These are phyloP conservation scores for Colletotrichum scovillei DNA, from an alignment of 2,329 filamentous ascomycete genomes.

Conservation along the genomic window DNA sequence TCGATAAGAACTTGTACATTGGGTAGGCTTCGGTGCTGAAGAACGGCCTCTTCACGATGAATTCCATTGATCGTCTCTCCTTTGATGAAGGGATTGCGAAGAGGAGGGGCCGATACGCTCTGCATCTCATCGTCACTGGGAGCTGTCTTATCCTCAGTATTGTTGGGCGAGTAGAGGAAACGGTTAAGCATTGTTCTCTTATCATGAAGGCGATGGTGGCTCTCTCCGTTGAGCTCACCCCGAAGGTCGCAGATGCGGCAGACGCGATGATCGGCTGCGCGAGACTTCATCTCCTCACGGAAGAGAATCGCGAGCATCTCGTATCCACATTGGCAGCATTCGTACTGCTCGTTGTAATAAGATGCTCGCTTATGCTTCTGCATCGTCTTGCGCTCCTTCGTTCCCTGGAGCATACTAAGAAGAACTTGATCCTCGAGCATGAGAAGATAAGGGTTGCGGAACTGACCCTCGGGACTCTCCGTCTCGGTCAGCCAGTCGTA, in stretches of 20 bases:
- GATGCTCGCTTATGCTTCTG: neutral
- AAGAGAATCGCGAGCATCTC: constrained; percentile 4
- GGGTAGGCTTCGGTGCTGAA: neutral
- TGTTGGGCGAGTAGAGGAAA: neutral
- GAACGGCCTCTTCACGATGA: neutral
- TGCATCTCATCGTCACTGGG: neutral
- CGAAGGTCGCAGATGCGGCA: constrained; percentile 12
- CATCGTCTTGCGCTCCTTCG: neutral
- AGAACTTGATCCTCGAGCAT: constrained; percentile 27
- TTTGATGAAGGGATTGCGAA: constrained; percentile 6
- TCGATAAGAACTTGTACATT: neutral
- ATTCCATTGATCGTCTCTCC: neutral
- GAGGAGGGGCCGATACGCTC: neutral
- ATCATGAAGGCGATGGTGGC: constrained; percentile 2
- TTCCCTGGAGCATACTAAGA: constrained; percentile 10
- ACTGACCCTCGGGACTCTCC: neutral
- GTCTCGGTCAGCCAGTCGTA: neutral
- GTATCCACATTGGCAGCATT: constrained; percentile 8
- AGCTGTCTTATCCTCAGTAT: neutral
- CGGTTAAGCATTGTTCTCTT: neutral
- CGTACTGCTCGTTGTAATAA: neutral
- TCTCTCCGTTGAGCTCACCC: neutral
- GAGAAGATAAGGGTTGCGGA: no score
- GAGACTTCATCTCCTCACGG: neutral
- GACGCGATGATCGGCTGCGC: neutral